These are phyloP conservation scores for Spiraea crenata DNA, from an alignment of 331 rosid genomes.

Conservation along the genomic window DNA sequence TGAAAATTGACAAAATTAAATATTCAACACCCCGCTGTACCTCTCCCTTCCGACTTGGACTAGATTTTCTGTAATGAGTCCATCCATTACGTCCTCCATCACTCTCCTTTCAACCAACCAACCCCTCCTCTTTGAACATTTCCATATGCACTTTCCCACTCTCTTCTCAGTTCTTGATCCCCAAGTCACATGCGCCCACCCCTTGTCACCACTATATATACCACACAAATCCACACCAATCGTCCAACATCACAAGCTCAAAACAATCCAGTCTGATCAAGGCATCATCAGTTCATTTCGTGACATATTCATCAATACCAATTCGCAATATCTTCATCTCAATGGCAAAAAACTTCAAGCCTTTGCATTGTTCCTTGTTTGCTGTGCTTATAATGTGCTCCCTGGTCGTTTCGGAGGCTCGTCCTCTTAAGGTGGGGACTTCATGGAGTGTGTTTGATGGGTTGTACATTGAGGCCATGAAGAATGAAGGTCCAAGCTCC, in stretches of 20 bases:
- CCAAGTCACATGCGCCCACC: background rate
- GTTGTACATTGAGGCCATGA: conserved; percentile 16
- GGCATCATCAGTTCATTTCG: background rate
- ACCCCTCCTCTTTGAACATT: background rate
- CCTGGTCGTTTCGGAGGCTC: conserved; percentile 18
- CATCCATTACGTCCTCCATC: background rate
- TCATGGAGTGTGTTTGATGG: conserved; percentile 19
- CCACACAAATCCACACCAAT: background rate
- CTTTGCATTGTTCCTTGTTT: conserved; percentile 13
- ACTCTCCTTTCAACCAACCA: background rate
- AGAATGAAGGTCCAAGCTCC: conserved; percentile 31
- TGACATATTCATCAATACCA: background rate
- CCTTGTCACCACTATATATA: background rate
- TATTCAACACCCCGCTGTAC: background rate
- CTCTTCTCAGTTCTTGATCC: background rate
- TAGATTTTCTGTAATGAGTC: background rate
- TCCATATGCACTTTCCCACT: background rate
- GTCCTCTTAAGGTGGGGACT: conserved; percentile 21
- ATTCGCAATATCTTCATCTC: background rate
- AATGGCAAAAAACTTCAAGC: conserved; percentile 26
- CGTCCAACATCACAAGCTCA: background rate
- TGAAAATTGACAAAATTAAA: background rate
- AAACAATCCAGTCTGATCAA: background rate
- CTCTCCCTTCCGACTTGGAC: background rate
- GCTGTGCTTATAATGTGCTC: conserved; percentile 15